Evolutionary conservation across 148 eudicot genomes (phyloP).

Genomic region (Hydrangea macrophylla): DNA sequence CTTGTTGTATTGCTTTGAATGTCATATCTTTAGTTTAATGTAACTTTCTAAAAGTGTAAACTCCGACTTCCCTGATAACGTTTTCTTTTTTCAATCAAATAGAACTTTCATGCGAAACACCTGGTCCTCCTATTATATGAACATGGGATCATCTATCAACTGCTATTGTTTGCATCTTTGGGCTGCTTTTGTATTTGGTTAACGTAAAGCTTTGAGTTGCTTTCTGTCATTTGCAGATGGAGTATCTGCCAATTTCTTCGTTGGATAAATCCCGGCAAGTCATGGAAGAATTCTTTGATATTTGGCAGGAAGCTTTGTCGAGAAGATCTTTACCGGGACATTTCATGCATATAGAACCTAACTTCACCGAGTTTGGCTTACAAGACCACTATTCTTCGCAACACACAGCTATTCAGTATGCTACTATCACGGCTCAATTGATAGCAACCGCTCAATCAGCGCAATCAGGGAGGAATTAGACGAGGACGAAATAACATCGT

Average conservation of each 20-base stretch:
- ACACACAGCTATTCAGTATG: slow-evolving; percentile 89
- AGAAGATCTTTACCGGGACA: slow-evolving; percentile 83
- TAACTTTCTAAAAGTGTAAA: no score
- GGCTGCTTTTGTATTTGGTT: neutral
- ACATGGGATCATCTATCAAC: neutral
- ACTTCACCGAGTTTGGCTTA: slow-evolving; percentile 69
- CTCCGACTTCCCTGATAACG: no score
- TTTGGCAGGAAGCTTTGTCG: slow-evolving; percentile 68
- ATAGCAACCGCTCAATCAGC: slow-evolving; percentile 67
- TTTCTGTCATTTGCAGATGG: slow-evolving; percentile 58
- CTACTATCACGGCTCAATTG: slow-evolving; percentile 65
- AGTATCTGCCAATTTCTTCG: slow-evolving; percentile 83
- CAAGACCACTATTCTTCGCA: slow-evolving; percentile 60
- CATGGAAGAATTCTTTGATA: slow-evolving; percentile 68
- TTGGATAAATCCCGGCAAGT: slow-evolving; percentile 66
- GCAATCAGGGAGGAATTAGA: slow-evolving; percentile 67
- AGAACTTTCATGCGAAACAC: neutral
- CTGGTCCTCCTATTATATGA: neutral
- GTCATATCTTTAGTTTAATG: no score
- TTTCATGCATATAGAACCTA: slow-evolving; percentile 69
- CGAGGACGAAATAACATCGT: neutral
- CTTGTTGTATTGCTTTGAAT: no score
- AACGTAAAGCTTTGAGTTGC: neutral
- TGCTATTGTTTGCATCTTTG: neutral
- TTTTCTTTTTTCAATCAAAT: no score